These are phyloP conservation scores for Gnomoniopsis sp. DNA, from an alignment of 2,329 filamentous ascomycete species.

Conservation along the genomic window DNA sequence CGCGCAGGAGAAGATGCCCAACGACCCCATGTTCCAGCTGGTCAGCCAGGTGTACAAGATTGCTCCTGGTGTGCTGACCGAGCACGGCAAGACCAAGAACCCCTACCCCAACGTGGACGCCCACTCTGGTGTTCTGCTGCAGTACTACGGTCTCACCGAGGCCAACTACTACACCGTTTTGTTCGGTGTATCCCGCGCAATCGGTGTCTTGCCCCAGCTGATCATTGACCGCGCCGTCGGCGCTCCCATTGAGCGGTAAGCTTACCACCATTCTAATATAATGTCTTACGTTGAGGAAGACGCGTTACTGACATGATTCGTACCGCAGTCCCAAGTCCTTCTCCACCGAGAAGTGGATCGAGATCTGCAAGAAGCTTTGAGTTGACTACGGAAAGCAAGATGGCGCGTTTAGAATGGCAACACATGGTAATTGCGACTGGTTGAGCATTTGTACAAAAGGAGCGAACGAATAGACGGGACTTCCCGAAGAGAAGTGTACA, in stretches of 20 bases:
- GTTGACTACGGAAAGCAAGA: slow-evolving; percentile 18
- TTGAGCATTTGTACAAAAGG: slow-evolving; percentile 27
- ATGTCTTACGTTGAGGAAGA: neutral
- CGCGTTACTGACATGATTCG: slow-evolving; percentile 7
- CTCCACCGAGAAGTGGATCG: slow-evolving; percentile 94
- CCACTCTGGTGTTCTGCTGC: slow-evolving; percentile 97
- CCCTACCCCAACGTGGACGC: slow-evolving; percentile 98
- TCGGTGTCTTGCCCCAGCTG: slow-evolving; percentile 97
- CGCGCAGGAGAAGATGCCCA: slow-evolving; percentile 84
- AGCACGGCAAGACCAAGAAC: slow-evolving; percentile 99
- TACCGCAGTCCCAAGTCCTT: slow-evolving; percentile 77
- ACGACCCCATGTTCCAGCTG: slow-evolving; percentile 99
- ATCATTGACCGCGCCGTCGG: slow-evolving; percentile 99
- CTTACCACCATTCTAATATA: neutral
- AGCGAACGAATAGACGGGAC: slow-evolving; percentile 26
- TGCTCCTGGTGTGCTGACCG: slow-evolving; percentile 91
- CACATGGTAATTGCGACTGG: slow-evolving; percentile 21
- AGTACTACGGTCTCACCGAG: slow-evolving; percentile 99
- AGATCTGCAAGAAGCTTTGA: slow-evolving; percentile 92
- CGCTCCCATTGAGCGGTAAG: slow-evolving; percentile 84
- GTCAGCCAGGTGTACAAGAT: slow-evolving; percentile 99
- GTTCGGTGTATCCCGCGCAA: slow-evolving; percentile 96
- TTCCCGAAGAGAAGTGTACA: slow-evolving; percentile 18
- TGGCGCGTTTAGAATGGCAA: slow-evolving; percentile 3
- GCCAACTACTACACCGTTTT: slow-evolving; percentile 99